Conservation (phyloP, 1,139 yeast species). For the Kluyveromyces marxianus region DNA sequence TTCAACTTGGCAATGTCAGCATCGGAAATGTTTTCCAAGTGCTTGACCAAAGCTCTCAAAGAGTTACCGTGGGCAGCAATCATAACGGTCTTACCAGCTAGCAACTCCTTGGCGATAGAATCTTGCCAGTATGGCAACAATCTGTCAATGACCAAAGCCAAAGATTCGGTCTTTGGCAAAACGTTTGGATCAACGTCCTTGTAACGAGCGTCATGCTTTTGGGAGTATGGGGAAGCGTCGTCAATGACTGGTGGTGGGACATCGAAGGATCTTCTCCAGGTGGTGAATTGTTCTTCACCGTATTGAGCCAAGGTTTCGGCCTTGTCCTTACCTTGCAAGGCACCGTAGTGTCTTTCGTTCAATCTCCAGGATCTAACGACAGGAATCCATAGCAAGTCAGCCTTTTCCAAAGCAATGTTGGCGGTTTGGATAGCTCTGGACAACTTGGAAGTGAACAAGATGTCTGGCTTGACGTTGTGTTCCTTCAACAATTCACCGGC, state of each 20-base stretch:
- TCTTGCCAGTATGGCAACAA: constrained; percentile 98
- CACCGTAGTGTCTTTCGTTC: constrained; percentile 99
- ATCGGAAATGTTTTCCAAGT: constrained; percentile 90
- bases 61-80: constrained; percentile 99
- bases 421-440: constrained; percentile 98
- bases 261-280: constrained; percentile 97
- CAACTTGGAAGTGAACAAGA: constrained; percentile 85
- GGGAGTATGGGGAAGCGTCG: constrained; percentile 74
- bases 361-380: constrained; percentile 96
- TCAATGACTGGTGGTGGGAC: constrained; percentile 91
- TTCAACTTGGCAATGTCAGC: constrained; percentile 88
- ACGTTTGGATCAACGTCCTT: constrained; percentile 72
- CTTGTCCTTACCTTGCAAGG: constrained; percentile 96
- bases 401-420: constrained; percentile 82
- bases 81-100: constrained; percentile 82
- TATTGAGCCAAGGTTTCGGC: constrained; percentile 82
- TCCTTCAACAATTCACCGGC: constrained; percentile 93
- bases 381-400: constrained; percentile 88
- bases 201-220: constrained; percentile 81
- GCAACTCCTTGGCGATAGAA: constrained; percentile 77
- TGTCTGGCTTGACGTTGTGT: constrained; percentile 77
- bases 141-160: constrained; percentile 93
- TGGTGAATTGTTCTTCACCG: constrained; percentile 92
- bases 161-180: constrained; percentile 90
- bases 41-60: constrained; percentile 92